Evolutionary conservation across 2,329 filamentous ascomycete species (phyloP).

Genomic region (Alternaria consortialis): DNA sequence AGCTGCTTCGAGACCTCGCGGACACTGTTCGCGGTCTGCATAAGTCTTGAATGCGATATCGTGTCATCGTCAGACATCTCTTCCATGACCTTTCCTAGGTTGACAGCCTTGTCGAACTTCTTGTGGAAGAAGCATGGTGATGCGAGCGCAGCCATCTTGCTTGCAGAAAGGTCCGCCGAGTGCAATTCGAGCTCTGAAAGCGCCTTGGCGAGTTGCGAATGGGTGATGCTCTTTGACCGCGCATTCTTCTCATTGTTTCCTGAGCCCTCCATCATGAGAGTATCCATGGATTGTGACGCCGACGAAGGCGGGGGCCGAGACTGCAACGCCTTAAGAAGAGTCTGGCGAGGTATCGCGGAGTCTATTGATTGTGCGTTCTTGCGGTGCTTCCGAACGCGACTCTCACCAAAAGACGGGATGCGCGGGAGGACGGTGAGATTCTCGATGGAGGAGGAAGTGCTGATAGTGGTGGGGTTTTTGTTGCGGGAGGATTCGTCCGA

Average conservation of each 20-base stretch:
- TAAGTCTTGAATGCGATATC: slow-evolving; percentile 91
- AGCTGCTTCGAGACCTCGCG: slow-evolving; percentile 96
- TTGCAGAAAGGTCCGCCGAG: slow-evolving; percentile 53
- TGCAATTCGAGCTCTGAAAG: slow-evolving; percentile 61
- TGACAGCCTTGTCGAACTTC: slow-evolving; percentile 93
- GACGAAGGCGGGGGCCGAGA: slow-evolving; percentile 64
- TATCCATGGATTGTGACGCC: slow-evolving; percentile 67
- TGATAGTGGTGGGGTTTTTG: slow-evolving; percentile 31
- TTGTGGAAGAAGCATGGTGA: slow-evolving; percentile 99
- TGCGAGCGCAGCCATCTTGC: slow-evolving; percentile 72
- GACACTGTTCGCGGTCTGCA: slow-evolving; percentile 94
- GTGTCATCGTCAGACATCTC: slow-evolving; percentile 89
- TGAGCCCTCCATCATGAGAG: slow-evolving; percentile 63
- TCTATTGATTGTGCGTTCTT: slow-evolving; percentile 66
- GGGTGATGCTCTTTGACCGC: slow-evolving; percentile 42
- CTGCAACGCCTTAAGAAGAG: slow-evolving; percentile 81
- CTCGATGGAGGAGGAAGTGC: slow-evolving; percentile 47
- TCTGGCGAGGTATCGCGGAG: slow-evolving; percentile 74
- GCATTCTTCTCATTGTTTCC: slow-evolving; percentile 40
- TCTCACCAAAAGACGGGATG: slow-evolving; percentile 49
- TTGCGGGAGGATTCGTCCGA: slow-evolving; percentile 41
- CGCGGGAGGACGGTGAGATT: slow-evolving; percentile 45
- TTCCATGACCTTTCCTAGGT: slow-evolving; percentile 92
- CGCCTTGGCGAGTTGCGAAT: slow-evolving; percentile 69
- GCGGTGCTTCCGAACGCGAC: slow-evolving; percentile 49